Evolutionary conservation across 2,329 filamentous ascomycete genomes (phyloP).

Genomic region (Zasmidium angulare): DNA sequence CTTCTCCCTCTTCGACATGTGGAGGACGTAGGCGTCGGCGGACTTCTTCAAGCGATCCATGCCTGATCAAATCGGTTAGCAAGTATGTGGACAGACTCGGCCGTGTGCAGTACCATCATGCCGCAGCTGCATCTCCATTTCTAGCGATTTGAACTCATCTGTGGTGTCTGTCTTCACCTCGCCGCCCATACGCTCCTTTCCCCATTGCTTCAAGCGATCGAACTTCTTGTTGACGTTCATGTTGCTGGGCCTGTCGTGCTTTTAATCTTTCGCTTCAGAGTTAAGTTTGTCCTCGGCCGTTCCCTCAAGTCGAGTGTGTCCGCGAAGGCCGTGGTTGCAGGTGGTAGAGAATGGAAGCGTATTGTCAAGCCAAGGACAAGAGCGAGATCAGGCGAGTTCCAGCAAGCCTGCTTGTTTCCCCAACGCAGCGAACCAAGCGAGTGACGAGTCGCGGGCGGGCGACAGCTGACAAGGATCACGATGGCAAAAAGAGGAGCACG

Average conservation of each 20-base stretch:
- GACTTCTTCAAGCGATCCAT: constrained; percentile 88
- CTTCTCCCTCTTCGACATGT: constrained; percentile 79
- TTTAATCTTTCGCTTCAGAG: neutral
- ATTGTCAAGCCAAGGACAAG: neutral
- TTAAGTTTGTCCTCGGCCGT: neutral
- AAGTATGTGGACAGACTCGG: neutral
- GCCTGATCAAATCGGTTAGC: constrained; percentile 55
- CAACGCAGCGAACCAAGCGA: neutral
- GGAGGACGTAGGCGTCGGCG: constrained; percentile 84
- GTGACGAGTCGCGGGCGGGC: neutral
- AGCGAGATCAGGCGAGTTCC: neutral
- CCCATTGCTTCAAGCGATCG: constrained; percentile 96
- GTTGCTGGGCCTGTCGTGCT: too few species aligned
- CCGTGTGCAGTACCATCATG: constrained; percentile 68
- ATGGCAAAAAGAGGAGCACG: neutral
- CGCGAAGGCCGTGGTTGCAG: neutral
- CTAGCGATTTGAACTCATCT: constrained; percentile 87
- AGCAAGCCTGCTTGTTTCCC: neutral
- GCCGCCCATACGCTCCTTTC: constrained; percentile 90
- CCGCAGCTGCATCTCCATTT: constrained; percentile 84
- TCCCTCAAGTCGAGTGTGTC: neutral
- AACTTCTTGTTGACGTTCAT: constrained; percentile 78
- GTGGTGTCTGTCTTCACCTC: constrained; percentile 84
- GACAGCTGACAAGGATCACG: neutral
- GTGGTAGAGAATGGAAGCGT: neutral